Base-by-base conservation (phyloP, 2,329 filamentous ascomycete species). In the Sordariomycetes sp. region DNA sequence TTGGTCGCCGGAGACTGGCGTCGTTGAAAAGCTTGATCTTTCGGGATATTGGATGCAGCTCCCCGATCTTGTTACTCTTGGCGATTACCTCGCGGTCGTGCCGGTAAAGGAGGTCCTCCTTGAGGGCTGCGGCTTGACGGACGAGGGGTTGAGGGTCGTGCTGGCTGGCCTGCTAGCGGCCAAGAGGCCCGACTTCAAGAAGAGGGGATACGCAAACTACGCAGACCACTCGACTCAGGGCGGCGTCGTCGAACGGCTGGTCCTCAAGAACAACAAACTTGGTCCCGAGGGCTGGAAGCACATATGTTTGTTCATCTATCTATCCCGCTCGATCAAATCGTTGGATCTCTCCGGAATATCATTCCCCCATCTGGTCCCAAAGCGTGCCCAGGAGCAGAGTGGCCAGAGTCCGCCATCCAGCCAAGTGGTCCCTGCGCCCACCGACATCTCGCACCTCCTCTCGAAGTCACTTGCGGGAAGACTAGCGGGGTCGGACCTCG, bases 1-100 rank as follows among this genome's bases (percentile, higher is more conserved):
- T 54, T 81, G 78, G 34, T 77, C 84, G 10, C 70, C 79, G 1
- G 76, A 84, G 51, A 81, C 84, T 0, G 90, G 91, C n/a, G 79
- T 89, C 15, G 87, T 97, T 1, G 82, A 84, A 57, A 89, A 85
- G 66, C 74, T 99, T 10, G 89, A 97, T 67, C 76, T 97, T 24
- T 90, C 86, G 0, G 88, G 88, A 17, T 95, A 94, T 61, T 85
- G 85, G 67, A 79, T 99, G 72, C 87, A 92, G 59, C 72, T 95
- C 52, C 80, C 86, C 2, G 94, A 99, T 67, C 78, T 96, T 28
- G 72, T 91, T 55, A 96, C 94, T 0, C 77, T 99, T 1, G 89
- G 91, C 54, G 94, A 99, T 67, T 99, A 92, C 76, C 77, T 99
- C 48, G 92, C 94, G 5, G 84, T 99, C 7, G 92, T 97, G 0